phyloP scores from a whole-genome alignment of 2,329 filamentous ascomycete genomes.

The Colletotrichum chlorophyti region DNA sequence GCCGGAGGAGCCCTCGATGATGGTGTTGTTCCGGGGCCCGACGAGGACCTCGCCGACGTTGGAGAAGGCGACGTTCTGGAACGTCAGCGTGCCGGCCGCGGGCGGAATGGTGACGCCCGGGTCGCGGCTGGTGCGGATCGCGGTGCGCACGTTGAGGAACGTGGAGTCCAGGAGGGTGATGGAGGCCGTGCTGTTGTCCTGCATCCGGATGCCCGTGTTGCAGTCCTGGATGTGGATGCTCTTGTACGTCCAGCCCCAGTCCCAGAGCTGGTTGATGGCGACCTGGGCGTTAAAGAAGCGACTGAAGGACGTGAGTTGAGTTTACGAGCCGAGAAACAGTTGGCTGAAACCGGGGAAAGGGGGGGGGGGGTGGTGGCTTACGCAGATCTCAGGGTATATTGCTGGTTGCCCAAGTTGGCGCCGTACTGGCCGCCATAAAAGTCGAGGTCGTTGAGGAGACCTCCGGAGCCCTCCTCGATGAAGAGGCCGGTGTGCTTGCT shows the following conservation, averaged over 20 bases:
- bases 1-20: conserved; percentile 61
- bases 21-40: conserved; percentile 48
- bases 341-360: not conserved
- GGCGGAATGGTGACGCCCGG: conserved; percentile 39
- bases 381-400: conserved; percentile 75
- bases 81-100: conserved; percentile 49
- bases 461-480: conserved; percentile 70
- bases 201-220: conserved; percentile 71
- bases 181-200: conserved; percentile 71
- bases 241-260: conserved; percentile 80
- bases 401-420: conserved; percentile 66
- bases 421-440: conserved; percentile 75
- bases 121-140: conserved; percentile 67
- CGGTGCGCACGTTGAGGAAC: conserved; percentile 70
- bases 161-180: conserved; percentile 77
- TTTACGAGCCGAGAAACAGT: no score
- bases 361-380: rapidly evolving
- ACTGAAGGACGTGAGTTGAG: not conserved
- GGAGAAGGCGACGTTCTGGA: conserved; percentile 55
- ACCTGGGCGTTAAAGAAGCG: conserved; percentile 70
- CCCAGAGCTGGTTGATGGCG: conserved; percentile 76
- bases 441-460: conserved; percentile 71
- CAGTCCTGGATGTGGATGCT: conserved; percentile 69
- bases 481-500: conserved; percentile 65
- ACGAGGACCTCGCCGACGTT: conserved; percentile 43